Evolutionary conservation across 208 protist genomes (phyloP), one percentile per base, ranked within the genome.

Genomic region (Acanthamoeba triangularis): DNA sequence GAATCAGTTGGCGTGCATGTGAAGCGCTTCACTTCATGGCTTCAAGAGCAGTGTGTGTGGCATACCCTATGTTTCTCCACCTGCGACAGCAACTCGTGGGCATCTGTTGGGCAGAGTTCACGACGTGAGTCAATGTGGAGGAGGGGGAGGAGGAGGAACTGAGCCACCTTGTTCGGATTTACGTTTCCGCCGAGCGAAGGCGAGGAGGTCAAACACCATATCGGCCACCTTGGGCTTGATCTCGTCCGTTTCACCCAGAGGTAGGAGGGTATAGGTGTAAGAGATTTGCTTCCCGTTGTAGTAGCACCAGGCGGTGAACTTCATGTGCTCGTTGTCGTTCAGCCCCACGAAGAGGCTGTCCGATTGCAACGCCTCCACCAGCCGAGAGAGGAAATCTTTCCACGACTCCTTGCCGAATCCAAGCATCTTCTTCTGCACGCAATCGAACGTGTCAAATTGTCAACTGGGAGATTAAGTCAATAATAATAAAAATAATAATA

Each of bases 151-250:
- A 14, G 14, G 35, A 37, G 35, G 67, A 88, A 35, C 7, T 5
- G 33, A 47, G 37, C 11, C 13, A 13, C 59, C 49, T 72, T 35
- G 65, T 72, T 41, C 65, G n/a, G 30, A 13, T 10, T 37, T 30
- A 8, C 16, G n/a, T 37, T 37, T 44, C 20, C 65, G 35, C 23
- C 90, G 59, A 25, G 90, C 37, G 11, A 94, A 13, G 20, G 61
- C 41, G n/a, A 94, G 56, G 18, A 94, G 90, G 23, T 94, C 90
- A 30, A 94, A 94, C 41, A 94, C 90, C 37, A 94, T 74, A 37
- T 94, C 90, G 30, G 63, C 23, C 28, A 78, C 65, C 90, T 94
- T 94, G 59, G 59, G 7, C 33, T 41, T 37, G 37, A 78, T 33
- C 25, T 94, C 90, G 33, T 54, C 67, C 8, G 33, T 23, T 13